Percentiles rank a stretch among this genome's conserved stretches.
Evolutionary conservation across 148 eudicot genomes (phyloP).

Genomic region (Rhododendron griersonianum): DNA sequence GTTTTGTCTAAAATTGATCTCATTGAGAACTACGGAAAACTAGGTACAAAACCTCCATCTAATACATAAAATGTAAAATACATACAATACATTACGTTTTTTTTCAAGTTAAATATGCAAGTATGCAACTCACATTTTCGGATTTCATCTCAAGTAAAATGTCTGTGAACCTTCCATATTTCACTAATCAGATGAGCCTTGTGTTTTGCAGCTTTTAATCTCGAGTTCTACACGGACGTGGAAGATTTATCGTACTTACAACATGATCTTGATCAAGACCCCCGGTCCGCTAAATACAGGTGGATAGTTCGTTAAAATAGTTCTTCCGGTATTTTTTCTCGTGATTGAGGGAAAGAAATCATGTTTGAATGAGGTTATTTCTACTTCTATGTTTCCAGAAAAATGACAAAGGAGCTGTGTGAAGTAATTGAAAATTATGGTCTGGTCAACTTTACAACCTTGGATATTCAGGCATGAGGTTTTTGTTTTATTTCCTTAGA

Average conservation of each 20-base stretch:
- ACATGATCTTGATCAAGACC: conserved; percentile 73
- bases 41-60: conserved; percentile 45
- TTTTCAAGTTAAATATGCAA: not conserved
- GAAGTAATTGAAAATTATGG: conserved; percentile 68
- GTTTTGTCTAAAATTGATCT: conserved; percentile 93
- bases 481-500: conserved; percentile 4
- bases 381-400: conserved; percentile 39
- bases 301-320: conserved; percentile 13
- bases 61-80: not conserved
- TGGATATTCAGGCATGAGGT: conserved; percentile 81
- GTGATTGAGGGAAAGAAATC: not conserved
- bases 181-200: conserved; percentile 3
- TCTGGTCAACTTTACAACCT: conserved; percentile 77
- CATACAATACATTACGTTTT: not conserved
- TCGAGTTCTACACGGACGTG: conserved; percentile 92
- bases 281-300: conserved; percentile 82
- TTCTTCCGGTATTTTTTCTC: not conserved
- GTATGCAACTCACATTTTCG: not conserved
- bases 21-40: conserved; percentile 85
- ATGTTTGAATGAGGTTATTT: not conserved
- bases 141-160: not conserved
- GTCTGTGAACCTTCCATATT: not conserved
- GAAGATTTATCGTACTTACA: conserved; percentile 80
- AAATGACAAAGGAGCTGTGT: conserved; percentile 84
- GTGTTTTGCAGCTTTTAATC: conserved; percentile 74